Evolutionary conservation across 192 early-diverging fungal genomes (phyloP).

Genomic region (Backusella luteola): DNA sequence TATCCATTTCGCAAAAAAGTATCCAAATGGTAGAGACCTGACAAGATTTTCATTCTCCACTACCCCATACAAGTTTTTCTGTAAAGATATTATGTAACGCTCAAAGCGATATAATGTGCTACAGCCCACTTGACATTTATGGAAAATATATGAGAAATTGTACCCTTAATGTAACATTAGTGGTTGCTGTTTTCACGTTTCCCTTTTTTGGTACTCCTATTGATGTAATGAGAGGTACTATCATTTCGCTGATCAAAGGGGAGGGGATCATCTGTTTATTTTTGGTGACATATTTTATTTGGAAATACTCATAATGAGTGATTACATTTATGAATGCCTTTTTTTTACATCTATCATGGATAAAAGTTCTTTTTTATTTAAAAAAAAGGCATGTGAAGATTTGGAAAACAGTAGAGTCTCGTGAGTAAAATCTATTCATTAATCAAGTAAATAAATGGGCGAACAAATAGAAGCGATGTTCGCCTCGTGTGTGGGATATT

Average conservation of each 20-base stretch:
- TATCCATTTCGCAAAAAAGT: background rate
- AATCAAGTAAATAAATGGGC: background rate
- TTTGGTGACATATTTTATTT: background rate
- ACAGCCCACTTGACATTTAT: background rate
- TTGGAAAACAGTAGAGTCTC: background rate
- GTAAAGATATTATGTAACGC: background rate
- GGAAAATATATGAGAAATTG: background rate
- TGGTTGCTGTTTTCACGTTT: background rate
- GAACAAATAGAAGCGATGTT: background rate
- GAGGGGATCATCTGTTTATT: background rate
- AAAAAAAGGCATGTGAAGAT: background rate
- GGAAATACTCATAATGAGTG: background rate
- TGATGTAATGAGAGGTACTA: background rate
- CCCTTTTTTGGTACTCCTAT: background rate
- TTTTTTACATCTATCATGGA: background rate
- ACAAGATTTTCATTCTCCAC: background rate
- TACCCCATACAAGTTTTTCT: constrained; percentile 4
- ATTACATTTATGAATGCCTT: background rate
- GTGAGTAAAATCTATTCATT: constrained; percentile 1
- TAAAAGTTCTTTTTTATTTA: background rate
- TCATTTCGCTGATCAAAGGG: background rate
- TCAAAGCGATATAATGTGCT: background rate
- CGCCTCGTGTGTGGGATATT: background rate
- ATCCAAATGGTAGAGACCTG: background rate
- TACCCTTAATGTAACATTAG: background rate